Percentiles rank a stretch among this genome's conserved stretches.
Conservation (phyloP, 2,329 filamentous ascomycete genomes). For the Pseudogymnoascus sp. region DNA sequence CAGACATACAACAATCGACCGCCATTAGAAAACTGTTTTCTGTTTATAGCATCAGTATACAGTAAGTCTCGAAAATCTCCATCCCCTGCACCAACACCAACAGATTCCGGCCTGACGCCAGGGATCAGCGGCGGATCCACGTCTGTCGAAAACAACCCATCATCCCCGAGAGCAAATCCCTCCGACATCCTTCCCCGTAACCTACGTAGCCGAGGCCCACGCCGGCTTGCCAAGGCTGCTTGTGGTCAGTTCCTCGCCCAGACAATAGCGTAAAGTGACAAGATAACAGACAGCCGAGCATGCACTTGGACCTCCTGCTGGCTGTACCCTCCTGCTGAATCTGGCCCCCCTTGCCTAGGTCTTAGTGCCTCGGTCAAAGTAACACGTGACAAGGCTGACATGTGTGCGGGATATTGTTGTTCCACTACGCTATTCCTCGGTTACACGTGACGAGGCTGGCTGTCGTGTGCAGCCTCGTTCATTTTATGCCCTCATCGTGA, state of each 20-base stretch:
- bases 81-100: neutral
- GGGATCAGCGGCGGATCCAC: neutral
- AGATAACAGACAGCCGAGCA: neutral
- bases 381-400: neutral
- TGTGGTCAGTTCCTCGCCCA: neutral
- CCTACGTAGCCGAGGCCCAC: neutral
- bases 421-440: neutral
- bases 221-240: neutral
- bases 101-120: neutral
- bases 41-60: neutral
- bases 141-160: neutral
- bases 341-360: neutral
- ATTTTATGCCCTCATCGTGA: neutral
- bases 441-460: neutral
- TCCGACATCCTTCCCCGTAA: neutral
- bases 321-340: neutral
- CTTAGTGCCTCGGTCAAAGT: neutral
- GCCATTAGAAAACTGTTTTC: neutral
- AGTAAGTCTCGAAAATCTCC: neutral
- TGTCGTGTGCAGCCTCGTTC: neutral
- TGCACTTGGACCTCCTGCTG: neutral
- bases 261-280: neutral
- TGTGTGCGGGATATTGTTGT: neutral
- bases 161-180: neutral
- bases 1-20: neutral